Percentiles rank a stretch among this genome's conserved stretches.
Conservation (phyloP, 2,329 filamentous ascomycete genomes). For the Coleophoma cylindrospora region DNA sequence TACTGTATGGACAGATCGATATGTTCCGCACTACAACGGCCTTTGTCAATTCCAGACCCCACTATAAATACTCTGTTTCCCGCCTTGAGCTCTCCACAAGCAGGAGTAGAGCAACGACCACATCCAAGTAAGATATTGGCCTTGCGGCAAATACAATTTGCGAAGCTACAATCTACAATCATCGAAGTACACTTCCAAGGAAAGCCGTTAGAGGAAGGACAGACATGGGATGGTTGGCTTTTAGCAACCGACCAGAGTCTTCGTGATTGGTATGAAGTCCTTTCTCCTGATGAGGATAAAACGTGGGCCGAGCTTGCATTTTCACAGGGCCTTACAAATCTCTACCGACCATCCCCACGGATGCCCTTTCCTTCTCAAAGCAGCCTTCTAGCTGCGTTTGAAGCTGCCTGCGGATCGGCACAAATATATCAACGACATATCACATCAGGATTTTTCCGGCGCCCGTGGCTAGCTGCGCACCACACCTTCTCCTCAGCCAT, state of each 20-base stretch:
- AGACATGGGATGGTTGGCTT: not conserved
- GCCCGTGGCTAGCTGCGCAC: not conserved
- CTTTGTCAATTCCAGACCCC: not conserved
- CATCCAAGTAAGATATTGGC: not conserved
- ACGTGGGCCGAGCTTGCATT: too few relatives aligned
- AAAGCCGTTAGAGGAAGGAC: not conserved
- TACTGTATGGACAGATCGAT: not conserved
- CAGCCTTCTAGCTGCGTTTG: not conserved
- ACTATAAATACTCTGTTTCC: not conserved
- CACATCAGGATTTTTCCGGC: not conserved
- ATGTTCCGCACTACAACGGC: not conserved
- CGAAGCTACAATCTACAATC: slow-evolving; percentile 1
- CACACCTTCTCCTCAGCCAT: not conserved
- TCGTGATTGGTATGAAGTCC: too few relatives aligned
- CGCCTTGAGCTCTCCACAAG: not conserved
- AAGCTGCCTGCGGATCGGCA: not conserved
- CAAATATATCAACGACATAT: not conserved
- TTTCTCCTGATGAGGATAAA: too few relatives aligned
- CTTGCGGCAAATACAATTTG: not conserved
- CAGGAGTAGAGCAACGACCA: not conserved
- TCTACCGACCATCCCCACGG: too few relatives aligned
- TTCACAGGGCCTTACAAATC: too few relatives aligned
- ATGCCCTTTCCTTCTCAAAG: too few relatives aligned
- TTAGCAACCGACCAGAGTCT: too few relatives aligned
- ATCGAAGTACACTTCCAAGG: not conserved